These are phyloP conservation scores for Malassezia furfur DNA, from an alignment of 1,284 basidiomycete genomes.

Conservation along the genomic window DNA sequence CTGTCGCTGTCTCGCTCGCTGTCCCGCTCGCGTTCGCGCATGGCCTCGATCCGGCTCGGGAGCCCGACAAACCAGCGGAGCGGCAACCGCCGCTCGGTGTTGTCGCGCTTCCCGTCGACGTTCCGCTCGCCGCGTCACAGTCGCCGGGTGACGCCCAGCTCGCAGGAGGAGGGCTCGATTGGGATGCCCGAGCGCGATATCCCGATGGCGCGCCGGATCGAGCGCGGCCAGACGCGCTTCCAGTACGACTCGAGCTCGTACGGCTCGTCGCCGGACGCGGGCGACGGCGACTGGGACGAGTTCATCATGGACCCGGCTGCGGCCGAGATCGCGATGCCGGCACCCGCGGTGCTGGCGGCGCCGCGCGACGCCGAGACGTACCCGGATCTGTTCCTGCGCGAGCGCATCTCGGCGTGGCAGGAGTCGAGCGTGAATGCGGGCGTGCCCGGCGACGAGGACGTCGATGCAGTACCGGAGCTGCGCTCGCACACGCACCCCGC, in stretches of 20 bases:
- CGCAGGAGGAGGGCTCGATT: slow-evolving; percentile 5
- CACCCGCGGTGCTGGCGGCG: slow-evolving; percentile 6
- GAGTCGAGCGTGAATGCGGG: slow-evolving; percentile 5
- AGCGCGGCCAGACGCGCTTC: slow-evolving; percentile 10
- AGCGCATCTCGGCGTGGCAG: slow-evolving; percentile 15
- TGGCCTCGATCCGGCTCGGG: slow-evolving; percentile 1
- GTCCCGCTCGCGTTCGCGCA: slow-evolving; percentile 2
- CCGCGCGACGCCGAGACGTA: neutral
- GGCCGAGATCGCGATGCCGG: neutral
- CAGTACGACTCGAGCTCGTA: slow-evolving; percentile 18
- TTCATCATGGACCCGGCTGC: neutral
- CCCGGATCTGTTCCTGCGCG: neutral
- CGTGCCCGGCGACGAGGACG: neutral
- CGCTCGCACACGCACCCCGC: neutral
- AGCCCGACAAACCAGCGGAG: slow-evolving; percentile 5
- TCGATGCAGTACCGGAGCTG: neutral
- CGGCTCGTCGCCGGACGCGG: neutral
- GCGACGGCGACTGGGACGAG: neutral
- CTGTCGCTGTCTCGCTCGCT: neutral
- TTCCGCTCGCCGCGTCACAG: slow-evolving; percentile 12
- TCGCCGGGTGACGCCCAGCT: slow-evolving; percentile 8
- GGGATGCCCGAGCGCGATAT: slow-evolving; percentile 12
- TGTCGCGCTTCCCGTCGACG: slow-evolving; percentile 11
- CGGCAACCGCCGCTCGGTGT: slow-evolving; percentile 4
- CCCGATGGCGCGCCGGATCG: slow-evolving; percentile 15